Evolutionary conservation across 2,329 filamentous ascomycete genomes (phyloP), one percentile per base, ranked within the genome.

Genomic region (Mariannaea elegans): DNA sequence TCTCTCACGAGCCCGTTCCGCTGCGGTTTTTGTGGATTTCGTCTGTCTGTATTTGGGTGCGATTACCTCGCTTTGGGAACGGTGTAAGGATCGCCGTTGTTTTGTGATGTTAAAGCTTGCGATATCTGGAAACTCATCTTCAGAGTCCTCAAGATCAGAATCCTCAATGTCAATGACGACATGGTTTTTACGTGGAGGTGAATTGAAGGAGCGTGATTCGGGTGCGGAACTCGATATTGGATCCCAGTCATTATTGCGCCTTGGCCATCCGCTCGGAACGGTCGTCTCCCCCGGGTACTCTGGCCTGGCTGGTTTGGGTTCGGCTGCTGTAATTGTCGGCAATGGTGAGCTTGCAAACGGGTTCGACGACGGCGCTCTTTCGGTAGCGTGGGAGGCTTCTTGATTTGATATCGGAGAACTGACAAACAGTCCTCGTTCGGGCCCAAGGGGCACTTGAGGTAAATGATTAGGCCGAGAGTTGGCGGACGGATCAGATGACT

Each of bases 211-310:
- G 10, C 62, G 50, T 3, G 58, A 56, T 44, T 83, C 78, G 1
- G 82, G 83, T 4, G 81, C 82, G 1, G 81, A 84, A 67, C 82
- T 85, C 0, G 82, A 85, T 49, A 84, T 84, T 0, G 81, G 82
- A 65, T 84, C 81, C 81, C 81, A 83, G 1, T 73, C 71, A 3
- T 68, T 47, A 10, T 60, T 61, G 39, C 58, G 61, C 34, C 44
- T 62, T 3, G 38, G 53, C 14, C 61, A 63, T 6, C 44, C 27
- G 1, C 32, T 41, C 16, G 62, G 48, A 12, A 39, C 39, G 10
- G 48, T 41, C 13, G 48, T 42, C 19, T 49, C 48, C n/a, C 51
- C 19, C 14, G 57, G 52, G 19, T 54, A 60, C 7, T 46, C 48
- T 47, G 49, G 38, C 16, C 65, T 56, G 4, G 41, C 23, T 21